These are phyloP conservation scores for Saccharomyces hybrid DNA, from an alignment of 1,139 yeast genomes.

Conservation along the genomic window DNA sequence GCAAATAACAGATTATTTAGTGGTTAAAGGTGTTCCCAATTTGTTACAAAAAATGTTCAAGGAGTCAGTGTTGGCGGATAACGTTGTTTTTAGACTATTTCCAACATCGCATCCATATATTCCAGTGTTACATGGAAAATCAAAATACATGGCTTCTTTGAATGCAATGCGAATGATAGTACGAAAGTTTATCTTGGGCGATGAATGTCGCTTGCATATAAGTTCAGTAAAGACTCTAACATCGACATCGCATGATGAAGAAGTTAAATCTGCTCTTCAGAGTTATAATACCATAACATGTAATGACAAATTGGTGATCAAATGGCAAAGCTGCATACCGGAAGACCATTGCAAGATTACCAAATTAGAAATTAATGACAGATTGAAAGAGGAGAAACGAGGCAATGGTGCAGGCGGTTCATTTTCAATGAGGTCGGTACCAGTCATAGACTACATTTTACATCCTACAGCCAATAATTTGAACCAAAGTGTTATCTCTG, in stretches of 20 bases:
- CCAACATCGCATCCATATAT: slow-evolving; percentile 56
- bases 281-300: slow-evolving; percentile 17
- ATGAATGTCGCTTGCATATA: slow-evolving; percentile 12
- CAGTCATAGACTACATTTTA: slow-evolving; percentile 13
- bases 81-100: slow-evolving; percentile 52
- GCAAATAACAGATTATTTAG: slow-evolving; percentile 43
- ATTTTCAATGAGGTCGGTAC: slow-evolving; percentile 7
- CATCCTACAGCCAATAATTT: slow-evolving; percentile 7
- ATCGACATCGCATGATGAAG: slow-evolving; percentile 8
- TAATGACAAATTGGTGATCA: slow-evolving; percentile 47
- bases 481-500: not conserved
- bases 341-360: slow-evolving; percentile 35
- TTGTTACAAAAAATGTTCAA: slow-evolving; percentile 48
- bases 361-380: slow-evolving; percentile 2
- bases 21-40: slow-evolving; percentile 46
- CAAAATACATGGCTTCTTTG: slow-evolving; percentile 45
- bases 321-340: slow-evolving; percentile 57
- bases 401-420: slow-evolving; percentile 13
- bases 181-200: slow-evolving; percentile 46
- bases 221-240: slow-evolving; percentile 14
- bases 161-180: slow-evolving; percentile 47
- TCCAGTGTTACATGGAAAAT: slow-evolving; percentile 56
- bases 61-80: slow-evolving; percentile 40
- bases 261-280: slow-evolving; percentile 18
- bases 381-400: not conserved